phyloP scores from a whole-genome alignment of 1,284 basidiomycete species.

The Puccinia triticina region DNA sequence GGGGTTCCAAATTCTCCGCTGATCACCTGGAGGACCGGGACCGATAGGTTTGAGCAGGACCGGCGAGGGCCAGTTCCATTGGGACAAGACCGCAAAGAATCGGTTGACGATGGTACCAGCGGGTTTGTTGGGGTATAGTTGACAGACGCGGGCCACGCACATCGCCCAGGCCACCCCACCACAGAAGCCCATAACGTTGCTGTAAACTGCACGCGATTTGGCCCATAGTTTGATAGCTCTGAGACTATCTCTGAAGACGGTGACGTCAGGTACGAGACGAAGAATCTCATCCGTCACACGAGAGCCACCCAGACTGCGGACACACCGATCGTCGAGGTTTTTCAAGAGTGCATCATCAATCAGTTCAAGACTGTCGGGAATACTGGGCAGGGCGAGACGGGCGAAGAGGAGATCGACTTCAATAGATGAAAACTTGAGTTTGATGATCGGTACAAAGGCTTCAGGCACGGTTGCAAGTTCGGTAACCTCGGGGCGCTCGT shows the following conservation, averaged over 20 bases:
- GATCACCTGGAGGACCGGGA: conserved; percentile 77
- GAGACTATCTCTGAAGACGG: conserved; percentile 89
- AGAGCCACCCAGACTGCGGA: conserved; percentile 91
- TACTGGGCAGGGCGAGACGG: conserved; percentile 75
- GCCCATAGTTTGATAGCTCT: conserved; percentile 99
- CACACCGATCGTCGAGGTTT: conserved; percentile 90
- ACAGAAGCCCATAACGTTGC: conserved; percentile 95
- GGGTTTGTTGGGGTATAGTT: conserved; percentile 91
- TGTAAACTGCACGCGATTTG: conserved; percentile 92
- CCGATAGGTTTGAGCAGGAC: conserved; percentile 95
- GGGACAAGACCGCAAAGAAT: conserved; percentile 95
- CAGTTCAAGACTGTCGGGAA: conserved; percentile 87
- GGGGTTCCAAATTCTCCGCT: conserved; percentile 96
- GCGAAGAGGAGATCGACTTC: conserved; percentile 88
- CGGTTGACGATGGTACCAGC: conserved; percentile 94
- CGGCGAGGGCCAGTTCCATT: conserved; percentile 98
- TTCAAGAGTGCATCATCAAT: conserved; percentile 88
- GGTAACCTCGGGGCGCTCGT: conserved; percentile 78
- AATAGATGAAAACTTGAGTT: conserved; percentile 85
- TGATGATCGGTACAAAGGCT: conserved; percentile 94
- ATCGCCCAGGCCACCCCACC: conserved; percentile 99
- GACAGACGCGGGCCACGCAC: conserved; percentile 96
- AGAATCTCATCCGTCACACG: conserved; percentile 96
- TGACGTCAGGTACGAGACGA: conserved; percentile 89
- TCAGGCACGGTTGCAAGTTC: conserved; percentile 93